Base-by-base conservation (phyloP, 352 stramenopile genomes). In the Globisporangium cystogenes region DNA sequence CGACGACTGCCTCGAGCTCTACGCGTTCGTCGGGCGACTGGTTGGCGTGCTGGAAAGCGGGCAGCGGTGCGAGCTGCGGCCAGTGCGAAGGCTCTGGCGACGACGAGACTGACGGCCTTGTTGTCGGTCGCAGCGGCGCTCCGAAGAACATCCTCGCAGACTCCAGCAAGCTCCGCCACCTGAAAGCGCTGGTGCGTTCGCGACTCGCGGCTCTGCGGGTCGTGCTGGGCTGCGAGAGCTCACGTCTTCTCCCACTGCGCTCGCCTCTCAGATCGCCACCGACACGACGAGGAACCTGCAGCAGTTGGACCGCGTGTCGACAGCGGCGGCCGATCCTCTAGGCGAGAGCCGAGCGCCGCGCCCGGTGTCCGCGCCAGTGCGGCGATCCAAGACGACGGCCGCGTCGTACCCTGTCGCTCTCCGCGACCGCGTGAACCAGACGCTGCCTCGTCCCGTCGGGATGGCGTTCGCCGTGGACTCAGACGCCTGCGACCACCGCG, bases 111-210 rank as follows among this genome's bases (percentile, higher is more conserved):
- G 7, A 48, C 40, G 48, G 37, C 7, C 16, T 42, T 16, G 18
- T 26, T 27, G 27, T 15, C 24, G 29, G n/a, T 26, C 10, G 18
- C 49, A 59, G 53, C 4, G n/a, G 51, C 24, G 51, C 48, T 31
- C 80, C 78, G 31, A 90, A 86, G 53, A 88, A 90, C 62, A 74
- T 93, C n/a, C 58, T 93, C 15, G 75, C 81, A 0, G 81, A 93
- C 36, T 56, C 66, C 15, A 70, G 59, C 23, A 92, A 90, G 42
- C 55, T 92, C 8, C 78, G 79, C 11, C 67, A 86, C 23, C 43
- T 92, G 26, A 91, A 91, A 65, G 72, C 76, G 0, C 65, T 93
- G 48, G 75, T 93, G 62, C 18, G 74, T 39, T 20, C 16, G 7
- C 15, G 7, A 20, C 27, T 23, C 23, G 6, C 7, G 7, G 6